phyloP scores from a whole-genome alignment of 1,284 basidiomycete genomes.

The Boletus sp. region DNA sequence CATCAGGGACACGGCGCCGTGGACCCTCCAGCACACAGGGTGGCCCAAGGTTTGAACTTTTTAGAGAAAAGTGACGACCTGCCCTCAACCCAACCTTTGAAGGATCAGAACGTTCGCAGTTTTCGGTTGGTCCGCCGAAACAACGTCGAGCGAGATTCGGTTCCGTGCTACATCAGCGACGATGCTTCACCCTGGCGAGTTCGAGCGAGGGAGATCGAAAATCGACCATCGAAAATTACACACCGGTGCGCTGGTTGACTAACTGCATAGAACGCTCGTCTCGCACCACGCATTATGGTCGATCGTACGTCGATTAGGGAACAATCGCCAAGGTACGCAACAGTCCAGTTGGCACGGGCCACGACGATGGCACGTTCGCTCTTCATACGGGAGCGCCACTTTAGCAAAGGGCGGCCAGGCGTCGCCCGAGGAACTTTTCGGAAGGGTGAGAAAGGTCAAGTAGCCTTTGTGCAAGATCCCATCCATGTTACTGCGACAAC shows the following conservation, averaged over 20 bases:
- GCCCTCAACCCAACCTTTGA: not conserved
- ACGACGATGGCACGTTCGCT: not conserved
- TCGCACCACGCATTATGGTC: not conserved
- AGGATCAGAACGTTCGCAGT: too few species aligned
- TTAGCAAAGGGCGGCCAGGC: not conserved
- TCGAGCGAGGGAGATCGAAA: too few species aligned
- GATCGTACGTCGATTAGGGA: not conserved
- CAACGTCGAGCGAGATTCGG: not conserved
- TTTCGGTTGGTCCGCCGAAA: not conserved
- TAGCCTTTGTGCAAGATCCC: too few species aligned
- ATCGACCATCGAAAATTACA: not conserved
- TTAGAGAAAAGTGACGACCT: too few species aligned
- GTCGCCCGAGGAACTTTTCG: not conserved
- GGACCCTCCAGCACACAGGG: not conserved
- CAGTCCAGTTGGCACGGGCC: not conserved
- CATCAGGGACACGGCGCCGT: not conserved
- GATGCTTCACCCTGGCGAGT: too few species aligned
- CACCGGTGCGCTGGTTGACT: not conserved
- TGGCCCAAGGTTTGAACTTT: not conserved
- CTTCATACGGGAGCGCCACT: not conserved
- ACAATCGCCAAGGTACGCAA: not conserved
- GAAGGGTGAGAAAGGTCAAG: too few species aligned
- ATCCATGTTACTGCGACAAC: not conserved
- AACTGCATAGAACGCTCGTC: not conserved
- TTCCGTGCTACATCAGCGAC: too few species aligned